Conservation (phyloP, 2,329 filamentous ascomycete genomes). For the Colletotrichum noveboracense region DNA sequence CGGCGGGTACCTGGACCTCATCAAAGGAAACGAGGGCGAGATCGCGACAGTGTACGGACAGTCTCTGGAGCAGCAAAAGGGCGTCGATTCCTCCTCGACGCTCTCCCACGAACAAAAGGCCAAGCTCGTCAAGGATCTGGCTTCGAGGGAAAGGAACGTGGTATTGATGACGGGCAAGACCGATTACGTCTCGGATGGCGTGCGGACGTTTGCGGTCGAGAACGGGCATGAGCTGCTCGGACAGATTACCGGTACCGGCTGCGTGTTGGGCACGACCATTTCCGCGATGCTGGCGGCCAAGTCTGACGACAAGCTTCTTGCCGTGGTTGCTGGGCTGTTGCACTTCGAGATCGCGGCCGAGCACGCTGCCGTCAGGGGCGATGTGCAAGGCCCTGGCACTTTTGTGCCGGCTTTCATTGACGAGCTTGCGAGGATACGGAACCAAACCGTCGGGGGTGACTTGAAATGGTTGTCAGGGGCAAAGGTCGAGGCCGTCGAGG, state of each 20-base stretch:
- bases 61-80: constrained; percentile 67
- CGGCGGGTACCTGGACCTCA: constrained; percentile 80
- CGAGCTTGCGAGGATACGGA: constrained; percentile 59
- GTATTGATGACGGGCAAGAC: constrained; percentile 82
- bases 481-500: constrained; percentile 48
- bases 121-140: constrained; percentile 68
- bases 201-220: constrained; percentile 66
- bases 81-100: constrained; percentile 77
- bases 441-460: constrained; percentile 52
- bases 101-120: constrained; percentile 55
- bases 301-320: constrained; percentile 69
- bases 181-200: constrained; percentile 81
- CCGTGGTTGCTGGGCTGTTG: constrained; percentile 74
- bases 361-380: constrained; percentile 64
- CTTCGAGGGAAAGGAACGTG: constrained; percentile 70
- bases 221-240: constrained; percentile 80
- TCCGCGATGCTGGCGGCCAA: constrained; percentile 75
- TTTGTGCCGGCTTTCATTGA: constrained; percentile 90
- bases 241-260: constrained; percentile 80
- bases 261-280: constrained; percentile 82
- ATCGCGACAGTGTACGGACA: constrained; percentile 75
- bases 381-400: constrained; percentile 80
- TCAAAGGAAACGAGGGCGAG: constrained; percentile 95
- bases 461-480: constrained; percentile 57
- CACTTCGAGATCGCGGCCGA: constrained; percentile 81